These are phyloP conservation scores for Amylostereum chailletii DNA, from an alignment of 1,284 basidiomycete species.

Conservation along the genomic window DNA sequence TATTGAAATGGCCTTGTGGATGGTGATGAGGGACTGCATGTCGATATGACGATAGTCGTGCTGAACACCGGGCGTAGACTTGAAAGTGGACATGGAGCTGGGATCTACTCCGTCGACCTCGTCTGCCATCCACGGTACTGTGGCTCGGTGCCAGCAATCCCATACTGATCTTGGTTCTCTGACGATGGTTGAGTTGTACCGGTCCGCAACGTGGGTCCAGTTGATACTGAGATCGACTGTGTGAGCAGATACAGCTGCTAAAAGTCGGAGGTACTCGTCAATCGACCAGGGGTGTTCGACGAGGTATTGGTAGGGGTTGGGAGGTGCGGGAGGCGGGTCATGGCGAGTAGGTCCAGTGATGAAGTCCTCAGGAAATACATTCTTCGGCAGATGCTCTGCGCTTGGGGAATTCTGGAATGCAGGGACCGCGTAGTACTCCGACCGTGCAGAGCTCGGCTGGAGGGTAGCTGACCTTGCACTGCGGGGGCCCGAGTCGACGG, in stretches of 20 bases:
- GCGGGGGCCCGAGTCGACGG: slow-evolving; percentile 2
- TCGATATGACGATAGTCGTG: slow-evolving; percentile 8
- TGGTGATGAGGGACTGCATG: slow-evolving; percentile 7
- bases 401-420: slow-evolving; percentile 11
- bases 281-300: background rate
- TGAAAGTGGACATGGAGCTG: slow-evolving; percentile 3
- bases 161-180: slow-evolving; percentile 7
- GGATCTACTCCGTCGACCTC: background rate
- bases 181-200: slow-evolving; percentile 1
- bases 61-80: slow-evolving; percentile 12
- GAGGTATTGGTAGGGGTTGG: background rate
- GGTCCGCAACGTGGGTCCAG: background rate
- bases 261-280: background rate
- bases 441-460: slow-evolving; percentile 5
- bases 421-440: slow-evolving; percentile 9
- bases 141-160: slow-evolving; percentile 13
- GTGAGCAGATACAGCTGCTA: background rate
- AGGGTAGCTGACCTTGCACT: background rate
- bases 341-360: background rate
- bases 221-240: background rate
- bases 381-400: slow-evolving; percentile 3
- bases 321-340: background rate
- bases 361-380: slow-evolving; percentile 3
- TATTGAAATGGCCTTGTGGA: background rate
- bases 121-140: slow-evolving; percentile 9